These are phyloP conservation scores for Panus rudis DNA, from an alignment of 768 basidiomycete genomes.

Conservation along the genomic window DNA sequence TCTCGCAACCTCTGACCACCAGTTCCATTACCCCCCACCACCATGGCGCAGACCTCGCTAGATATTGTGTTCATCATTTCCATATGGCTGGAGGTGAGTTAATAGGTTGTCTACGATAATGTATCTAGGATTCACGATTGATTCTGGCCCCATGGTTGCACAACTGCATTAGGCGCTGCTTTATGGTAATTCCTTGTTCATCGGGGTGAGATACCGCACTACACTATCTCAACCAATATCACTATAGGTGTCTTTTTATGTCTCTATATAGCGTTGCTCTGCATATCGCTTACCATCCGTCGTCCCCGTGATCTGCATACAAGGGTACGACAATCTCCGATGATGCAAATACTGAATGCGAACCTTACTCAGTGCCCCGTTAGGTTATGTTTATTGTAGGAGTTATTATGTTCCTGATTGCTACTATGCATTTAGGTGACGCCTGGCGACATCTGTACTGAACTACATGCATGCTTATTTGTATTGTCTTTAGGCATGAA, in stretches of 20 bases:
- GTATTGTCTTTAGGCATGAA: slow-evolving; percentile 9
- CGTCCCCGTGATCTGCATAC: slow-evolving; percentile 10
- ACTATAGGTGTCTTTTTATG: slow-evolving; percentile 11
- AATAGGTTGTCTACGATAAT: neutral
- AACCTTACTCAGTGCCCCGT: neutral
- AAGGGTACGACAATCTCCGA: slow-evolving; percentile 1
- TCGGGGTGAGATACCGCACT: no score
- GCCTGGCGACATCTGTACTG: neutral
- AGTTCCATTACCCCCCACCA: neutral
- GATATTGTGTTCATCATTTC: slow-evolving; percentile 15
- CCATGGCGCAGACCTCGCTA: slow-evolving; percentile 2
- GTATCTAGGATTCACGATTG: neutral
- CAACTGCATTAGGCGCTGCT: slow-evolving; percentile 12
- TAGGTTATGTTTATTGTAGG: slow-evolving; percentile 11
- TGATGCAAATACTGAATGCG: neutral
- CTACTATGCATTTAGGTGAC: slow-evolving; percentile 10
- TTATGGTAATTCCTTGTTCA: slow-evolving; percentile 10
- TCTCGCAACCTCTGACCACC: neutral
- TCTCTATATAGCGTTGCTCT: slow-evolving; percentile 10
- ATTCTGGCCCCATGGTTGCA: no score
- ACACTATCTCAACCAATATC: neutral
- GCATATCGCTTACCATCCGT: slow-evolving; percentile 12
- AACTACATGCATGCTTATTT: neutral
- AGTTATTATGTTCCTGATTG: slow-evolving; percentile 6
- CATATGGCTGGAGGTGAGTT: slow-evolving; percentile 13